phyloP scores from a whole-genome alignment of 78 protist genomes.

The Corallochytrium limacisporum region DNA sequence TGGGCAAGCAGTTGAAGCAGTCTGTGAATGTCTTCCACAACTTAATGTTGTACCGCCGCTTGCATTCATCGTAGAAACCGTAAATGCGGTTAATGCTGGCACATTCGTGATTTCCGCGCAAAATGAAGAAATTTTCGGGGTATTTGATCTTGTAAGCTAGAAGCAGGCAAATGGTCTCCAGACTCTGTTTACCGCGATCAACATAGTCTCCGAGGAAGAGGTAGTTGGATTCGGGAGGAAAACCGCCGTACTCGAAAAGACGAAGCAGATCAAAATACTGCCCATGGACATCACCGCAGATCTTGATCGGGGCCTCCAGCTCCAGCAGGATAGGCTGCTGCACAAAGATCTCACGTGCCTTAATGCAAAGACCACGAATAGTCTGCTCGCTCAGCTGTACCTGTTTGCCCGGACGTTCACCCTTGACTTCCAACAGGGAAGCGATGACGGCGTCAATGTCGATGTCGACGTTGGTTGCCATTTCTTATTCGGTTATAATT shows the following conservation, averaged over 20 bases:
- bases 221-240: slow-evolving; percentile 98
- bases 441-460: slow-evolving; percentile 67
- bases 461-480: slow-evolving; percentile 37
- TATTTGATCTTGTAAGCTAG: slow-evolving; percentile 99
- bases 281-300: slow-evolving; percentile 95
- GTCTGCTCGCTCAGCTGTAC: slow-evolving; percentile 72
- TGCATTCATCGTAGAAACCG: slow-evolving; percentile 99
- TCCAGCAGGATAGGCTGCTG: slow-evolving; percentile 89
- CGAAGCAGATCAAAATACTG: slow-evolving; percentile 94
- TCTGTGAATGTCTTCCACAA: slow-evolving; percentile 95
- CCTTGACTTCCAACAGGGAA: slow-evolving; percentile 75
- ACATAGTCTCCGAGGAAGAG: slow-evolving; percentile 98
- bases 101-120: slow-evolving; percentile 99
- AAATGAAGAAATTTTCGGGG: slow-evolving; percentile 97
- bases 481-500: no score
- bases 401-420: slow-evolving; percentile 74
- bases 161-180: slow-evolving; percentile 95
- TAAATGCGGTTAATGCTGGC: slow-evolving; percentile 97
- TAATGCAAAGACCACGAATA: slow-evolving; percentile 51
- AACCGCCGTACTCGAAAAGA: slow-evolving; percentile 95
- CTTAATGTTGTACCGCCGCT: slow-evolving; percentile 89
- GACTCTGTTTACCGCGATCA: slow-evolving; percentile 67
- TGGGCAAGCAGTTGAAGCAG: slow-evolving; percentile 96
- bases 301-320: slow-evolving; percentile 92
- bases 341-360: slow-evolving; percentile 76